A percentile compares a stretch with the other conserved stretches of the same genome.
Conservation (phyloP, 441 rosid species). For the Biscutella laevigata region DNA sequence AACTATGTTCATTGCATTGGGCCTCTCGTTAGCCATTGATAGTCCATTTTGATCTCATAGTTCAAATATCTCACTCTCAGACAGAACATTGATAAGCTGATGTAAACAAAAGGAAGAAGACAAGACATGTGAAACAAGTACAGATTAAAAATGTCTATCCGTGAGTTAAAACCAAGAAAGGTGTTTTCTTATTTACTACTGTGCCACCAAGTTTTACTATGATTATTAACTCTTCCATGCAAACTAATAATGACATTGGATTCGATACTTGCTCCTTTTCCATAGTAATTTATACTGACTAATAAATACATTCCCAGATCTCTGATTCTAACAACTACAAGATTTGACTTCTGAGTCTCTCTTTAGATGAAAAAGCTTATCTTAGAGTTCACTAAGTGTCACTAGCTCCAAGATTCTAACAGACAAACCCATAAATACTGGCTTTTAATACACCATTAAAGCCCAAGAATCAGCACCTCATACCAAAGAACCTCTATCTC, state of each 20-base stretch:
- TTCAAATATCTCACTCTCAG: too few relatives aligned
- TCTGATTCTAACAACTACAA: conserved; percentile 3
- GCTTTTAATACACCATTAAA: conserved; percentile 11
- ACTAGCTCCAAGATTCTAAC: conserved; percentile 13
- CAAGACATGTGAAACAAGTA: conserved; percentile 17
- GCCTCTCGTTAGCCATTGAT: too few relatives aligned
- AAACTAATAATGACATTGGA: conserved; percentile 20
- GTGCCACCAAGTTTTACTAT: conserved; percentile 2
- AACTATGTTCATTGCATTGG: not conserved
- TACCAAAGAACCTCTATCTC: not conserved
- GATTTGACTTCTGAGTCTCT: conserved; percentile 13
- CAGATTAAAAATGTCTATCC: too few relatives aligned
- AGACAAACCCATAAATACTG: conserved; percentile 8
- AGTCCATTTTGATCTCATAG: too few relatives aligned
- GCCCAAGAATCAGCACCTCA: conserved; percentile 2
- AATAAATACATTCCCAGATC: conserved; percentile 6
- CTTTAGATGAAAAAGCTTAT: conserved; percentile 19
- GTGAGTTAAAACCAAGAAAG: too few relatives aligned
- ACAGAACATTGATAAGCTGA: too few relatives aligned
- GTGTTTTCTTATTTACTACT: not conserved
- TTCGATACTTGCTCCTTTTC: conserved; percentile 6
- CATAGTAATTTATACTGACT: not conserved
- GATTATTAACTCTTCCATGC: conserved; percentile 4
- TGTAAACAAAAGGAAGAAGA: not conserved
- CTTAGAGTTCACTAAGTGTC: conserved; percentile 17